Percentiles rank a stretch among this genome's conserved stretches.
These are phyloP conservation scores for Rhododendron vialii DNA, from an alignment of 148 eudicot species.

Conservation along the genomic window DNA sequence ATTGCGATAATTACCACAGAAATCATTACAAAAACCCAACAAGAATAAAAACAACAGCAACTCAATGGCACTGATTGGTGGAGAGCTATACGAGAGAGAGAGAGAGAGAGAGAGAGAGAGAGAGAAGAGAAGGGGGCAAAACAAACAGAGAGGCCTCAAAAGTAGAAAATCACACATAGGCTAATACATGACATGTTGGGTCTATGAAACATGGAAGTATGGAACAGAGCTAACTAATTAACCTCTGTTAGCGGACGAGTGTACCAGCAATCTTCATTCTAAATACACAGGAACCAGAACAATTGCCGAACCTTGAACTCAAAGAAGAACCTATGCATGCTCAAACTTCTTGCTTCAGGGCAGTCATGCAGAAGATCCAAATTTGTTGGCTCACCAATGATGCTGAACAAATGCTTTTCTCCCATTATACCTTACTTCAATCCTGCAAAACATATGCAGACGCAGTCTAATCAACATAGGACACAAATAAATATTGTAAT, in stretches of 20 bases:
- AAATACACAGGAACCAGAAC: background rate
- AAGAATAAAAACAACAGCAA: background rate
- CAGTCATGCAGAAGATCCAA: conserved; percentile 8
- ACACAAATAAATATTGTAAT: background rate
- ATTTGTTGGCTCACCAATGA: background rate
- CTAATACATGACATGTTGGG: background rate
- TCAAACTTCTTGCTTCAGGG: background rate
- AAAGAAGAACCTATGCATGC: background rate
- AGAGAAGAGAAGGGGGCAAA: background rate
- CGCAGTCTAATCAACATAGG: background rate
- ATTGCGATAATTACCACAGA: background rate
- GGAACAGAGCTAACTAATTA: background rate
- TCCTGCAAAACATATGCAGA: conserved; percentile 1
- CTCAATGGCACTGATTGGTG: background rate
- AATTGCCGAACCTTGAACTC: background rate
- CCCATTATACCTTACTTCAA: background rate
- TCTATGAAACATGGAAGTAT: background rate
- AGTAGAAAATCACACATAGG: background rate
- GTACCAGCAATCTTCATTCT: background rate
- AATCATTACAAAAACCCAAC: background rate
- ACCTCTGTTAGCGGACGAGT: background rate
- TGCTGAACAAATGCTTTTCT: background rate
- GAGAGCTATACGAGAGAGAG: background rate
- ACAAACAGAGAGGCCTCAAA: background rate
- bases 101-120: background rate